Percentiles rank a stretch among this genome's conserved stretches.
These are phyloP conservation scores for Populus hybrid DNA, from an alignment of 441 rosid genomes.

Conservation along the genomic window DNA sequence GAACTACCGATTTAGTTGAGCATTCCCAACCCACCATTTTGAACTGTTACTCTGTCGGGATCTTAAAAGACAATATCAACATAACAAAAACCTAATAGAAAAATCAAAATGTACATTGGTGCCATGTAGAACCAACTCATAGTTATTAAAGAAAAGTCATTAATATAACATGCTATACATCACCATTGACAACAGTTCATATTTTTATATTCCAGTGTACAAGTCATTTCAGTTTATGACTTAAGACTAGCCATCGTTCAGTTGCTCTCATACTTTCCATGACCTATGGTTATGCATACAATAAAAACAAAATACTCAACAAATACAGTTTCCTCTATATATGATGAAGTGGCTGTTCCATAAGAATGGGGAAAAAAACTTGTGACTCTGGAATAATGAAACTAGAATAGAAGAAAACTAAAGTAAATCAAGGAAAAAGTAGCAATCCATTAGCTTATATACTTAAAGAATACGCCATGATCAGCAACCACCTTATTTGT, in stretches of 20 bases:
- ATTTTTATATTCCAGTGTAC: not conserved
- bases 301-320: not conserved
- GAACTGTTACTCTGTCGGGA: not conserved
- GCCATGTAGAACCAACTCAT: not conserved
- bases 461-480: not conserved
- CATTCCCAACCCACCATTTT: not conserved
- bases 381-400: not conserved
- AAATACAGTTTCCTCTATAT: not conserved
- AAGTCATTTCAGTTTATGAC: not conserved
- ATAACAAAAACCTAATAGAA: not conserved
- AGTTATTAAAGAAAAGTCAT: not conserved
- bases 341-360: not conserved
- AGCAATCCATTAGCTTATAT: not conserved
- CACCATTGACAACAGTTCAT: not conserved
- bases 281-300: not conserved
- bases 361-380: not conserved
- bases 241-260: not conserved
- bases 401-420: not conserved
- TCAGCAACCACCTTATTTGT: not conserved
- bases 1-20: conserved; percentile 2
- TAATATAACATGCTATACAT: not conserved
- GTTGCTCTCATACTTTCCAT: not conserved
- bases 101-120: not conserved
- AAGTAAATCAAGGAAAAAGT: not conserved
- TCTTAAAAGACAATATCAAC: conserved; percentile 2